Percentiles rank a stretch among this genome's conserved stretches.
Evolutionary conservation across 345 rosid genomes (phyloP).

Genomic region (Ceriops decandra): DNA sequence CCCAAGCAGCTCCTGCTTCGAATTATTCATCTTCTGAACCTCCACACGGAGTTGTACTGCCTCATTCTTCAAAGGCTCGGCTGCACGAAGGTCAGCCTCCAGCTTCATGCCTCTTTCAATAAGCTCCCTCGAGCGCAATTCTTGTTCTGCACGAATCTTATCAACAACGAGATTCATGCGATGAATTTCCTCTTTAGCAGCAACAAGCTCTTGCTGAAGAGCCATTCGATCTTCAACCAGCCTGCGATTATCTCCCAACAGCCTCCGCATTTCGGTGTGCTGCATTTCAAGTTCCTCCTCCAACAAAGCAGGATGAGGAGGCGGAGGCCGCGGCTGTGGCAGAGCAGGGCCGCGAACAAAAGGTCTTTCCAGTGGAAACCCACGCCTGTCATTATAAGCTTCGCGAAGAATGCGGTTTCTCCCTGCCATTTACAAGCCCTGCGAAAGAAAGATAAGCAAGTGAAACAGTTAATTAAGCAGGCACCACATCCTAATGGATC

Average conservation of each 20-base stretch:
- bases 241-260: slow-evolving; percentile 69
- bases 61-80: slow-evolving; percentile 81
- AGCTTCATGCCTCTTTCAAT: slow-evolving; percentile 78
- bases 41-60: slow-evolving; percentile 59
- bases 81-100: slow-evolving; percentile 76
- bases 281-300: slow-evolving; percentile 88
- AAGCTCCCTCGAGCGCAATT: slow-evolving; percentile 58
- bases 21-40: slow-evolving; percentile 62
- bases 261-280: slow-evolving; percentile 69
- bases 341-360: slow-evolving; percentile 61
- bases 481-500: too few relatives aligned
- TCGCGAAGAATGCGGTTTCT: slow-evolving; percentile 74
- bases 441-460: neutral
- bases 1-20: slow-evolving; percentile 62
- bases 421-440: slow-evolving; percentile 57
- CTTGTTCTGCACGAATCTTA: slow-evolving; percentile 72
- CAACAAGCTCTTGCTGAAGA: slow-evolving; percentile 68
- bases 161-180: slow-evolving; percentile 61
- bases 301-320: slow-evolving; percentile 70
- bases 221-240: slow-evolving; percentile 68
- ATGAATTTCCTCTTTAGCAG: slow-evolving; percentile 83
- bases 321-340: slow-evolving; percentile 37
- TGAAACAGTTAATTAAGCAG: neutral
- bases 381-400: slow-evolving; percentile 55
- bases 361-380: slow-evolving; percentile 59